Base-by-base conservation (phyloP, 2,329 filamentous ascomycete genomes). In the Pseudocercospora musae region DNA sequence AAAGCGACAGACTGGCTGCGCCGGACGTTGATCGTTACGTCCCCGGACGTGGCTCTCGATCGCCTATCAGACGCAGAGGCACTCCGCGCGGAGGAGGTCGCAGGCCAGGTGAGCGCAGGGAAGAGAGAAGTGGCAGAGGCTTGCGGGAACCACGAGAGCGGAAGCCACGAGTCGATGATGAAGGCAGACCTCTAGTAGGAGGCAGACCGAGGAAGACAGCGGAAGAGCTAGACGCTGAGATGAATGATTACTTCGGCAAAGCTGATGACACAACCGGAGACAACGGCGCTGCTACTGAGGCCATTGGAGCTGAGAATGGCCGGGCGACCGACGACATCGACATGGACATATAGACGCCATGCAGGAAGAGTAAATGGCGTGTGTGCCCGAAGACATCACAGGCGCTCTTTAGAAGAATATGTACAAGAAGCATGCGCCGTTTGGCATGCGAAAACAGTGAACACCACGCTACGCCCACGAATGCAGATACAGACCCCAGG, bases 171-270 rank as follows among this genome's bases (percentile, higher is more conserved):
- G 63, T 71, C 31, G 80, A 80, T 52, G 81, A 79, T 18, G 82
- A 85, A 58, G 83, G 84, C 7, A 66, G 73, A 48, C 66, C 70
- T 5, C 50, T 71, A 11, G 72, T 71, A 6, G 72, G 73, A 49
- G 75, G 75, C 42, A 84, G 91, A 54, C 83, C 87, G 1, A 89
- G 87, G 78, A 96, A 96, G 84, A 96, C 93, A 0, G 89, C 92
- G 69, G 91, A 96, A 71, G 91, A 97, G 75, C 82, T 97, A 44
- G 93, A 97, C 75, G 91, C 91, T n/a, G 93, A 97, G 78, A 97
- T 97, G 93, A 92, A 89, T 29, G 91, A 96, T 73, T 97, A 97
- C 77, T 97, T 92, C 81, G 87, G 76, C 70, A 60, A 76, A 78
- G 53, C 77, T 73, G 57, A 76, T 72, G n/a, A 78, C 76, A 57